A percentile compares a stretch with the other conserved stretches of the same genome.
phyloP scores from a whole-genome alignment of 169 alveolate species.

The Perkinsus marinus region DNA sequence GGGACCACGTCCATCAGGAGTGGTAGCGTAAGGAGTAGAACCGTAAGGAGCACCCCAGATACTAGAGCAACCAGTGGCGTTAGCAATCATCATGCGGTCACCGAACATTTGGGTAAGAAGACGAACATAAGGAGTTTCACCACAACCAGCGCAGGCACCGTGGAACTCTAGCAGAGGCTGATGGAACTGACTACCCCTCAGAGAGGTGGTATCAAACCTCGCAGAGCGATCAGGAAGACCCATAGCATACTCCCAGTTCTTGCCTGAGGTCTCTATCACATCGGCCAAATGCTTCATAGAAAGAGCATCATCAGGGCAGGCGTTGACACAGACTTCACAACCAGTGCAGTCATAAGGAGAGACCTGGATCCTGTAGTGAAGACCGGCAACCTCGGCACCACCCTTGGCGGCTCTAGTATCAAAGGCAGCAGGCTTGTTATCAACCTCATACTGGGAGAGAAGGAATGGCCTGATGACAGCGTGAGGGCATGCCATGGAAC shows the following conservation, averaged over 20 bases:
- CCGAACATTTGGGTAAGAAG: constrained; percentile 42
- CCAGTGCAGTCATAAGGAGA: constrained; percentile 48
- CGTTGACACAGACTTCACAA: constrained; percentile 43
- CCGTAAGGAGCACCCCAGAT: constrained; percentile 51
- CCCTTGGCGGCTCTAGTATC: constrained; percentile 22
- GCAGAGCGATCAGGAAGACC: constrained; percentile 30
- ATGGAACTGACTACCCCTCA: constrained; percentile 41
- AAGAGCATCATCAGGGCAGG: constrained; percentile 46
- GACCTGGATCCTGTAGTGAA: constrained; percentile 39
- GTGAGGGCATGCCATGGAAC: constrained; percentile 42
- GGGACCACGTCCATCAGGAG: constrained; percentile 33
- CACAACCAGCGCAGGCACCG: constrained; percentile 56
- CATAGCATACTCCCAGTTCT: constrained; percentile 35
- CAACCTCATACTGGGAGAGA: constrained; percentile 25
- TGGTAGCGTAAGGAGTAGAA: constrained; percentile 32
- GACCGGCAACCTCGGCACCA: constrained; percentile 32
- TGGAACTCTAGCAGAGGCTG: constrained; percentile 44
- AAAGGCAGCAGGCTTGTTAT: constrained; percentile 30
- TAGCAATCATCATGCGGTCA: constrained; percentile 44
- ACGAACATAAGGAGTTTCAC: constrained; percentile 49
- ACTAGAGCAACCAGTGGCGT: constrained; percentile 49
- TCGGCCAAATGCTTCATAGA: constrained; percentile 21
- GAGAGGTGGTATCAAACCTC: constrained; percentile 33
- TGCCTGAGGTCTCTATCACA: constrained; percentile 9
- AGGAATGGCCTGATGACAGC: constrained; percentile 44